Conservation (phyloP, 192 early-diverging fungal genomes). For the Chytriomyces hyalinus region DNA sequence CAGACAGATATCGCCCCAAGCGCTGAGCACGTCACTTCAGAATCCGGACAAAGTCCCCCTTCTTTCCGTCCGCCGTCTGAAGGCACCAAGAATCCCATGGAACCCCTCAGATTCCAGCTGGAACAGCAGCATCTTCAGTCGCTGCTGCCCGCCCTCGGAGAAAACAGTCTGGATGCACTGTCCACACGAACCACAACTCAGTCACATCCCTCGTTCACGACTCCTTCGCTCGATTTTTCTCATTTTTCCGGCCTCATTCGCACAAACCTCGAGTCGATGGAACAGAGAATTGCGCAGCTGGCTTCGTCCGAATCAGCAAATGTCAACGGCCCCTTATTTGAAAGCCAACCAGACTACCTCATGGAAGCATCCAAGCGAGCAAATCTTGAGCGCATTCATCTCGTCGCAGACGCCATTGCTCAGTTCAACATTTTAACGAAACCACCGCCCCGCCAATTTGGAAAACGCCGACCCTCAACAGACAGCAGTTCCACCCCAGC, state of each 20-base stretch:
- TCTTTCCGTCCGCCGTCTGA: too few relatives aligned
- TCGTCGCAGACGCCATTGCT: neutral
- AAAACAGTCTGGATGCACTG: too few relatives aligned
- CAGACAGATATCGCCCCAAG: too few relatives aligned
- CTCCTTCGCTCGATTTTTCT: conserved; percentile 17
- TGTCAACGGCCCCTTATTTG: neutral
- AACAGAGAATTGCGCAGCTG: neutral
- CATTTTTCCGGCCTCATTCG: neutral
- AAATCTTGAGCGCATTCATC: neutral
- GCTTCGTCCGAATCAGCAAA: neutral
- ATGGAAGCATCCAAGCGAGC: neutral
- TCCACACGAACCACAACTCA: too few relatives aligned
- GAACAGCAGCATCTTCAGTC: too few relatives aligned
- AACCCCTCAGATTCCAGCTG: too few relatives aligned
- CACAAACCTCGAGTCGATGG: neutral
- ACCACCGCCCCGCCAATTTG: neutral
- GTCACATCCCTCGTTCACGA: conserved; percentile 6
- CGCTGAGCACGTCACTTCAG: too few relatives aligned
- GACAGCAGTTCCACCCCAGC: too few relatives aligned
- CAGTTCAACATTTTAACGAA: neutral
- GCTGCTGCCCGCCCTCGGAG: too few relatives aligned
- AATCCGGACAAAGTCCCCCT: too few relatives aligned
- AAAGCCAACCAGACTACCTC: neutral
- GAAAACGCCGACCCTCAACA: too few relatives aligned
- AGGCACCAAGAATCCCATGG: too few relatives aligned